phyloP scores from a whole-genome alignment of 2,329 filamentous ascomycete species.

The Fusarium begoniae region DNA sequence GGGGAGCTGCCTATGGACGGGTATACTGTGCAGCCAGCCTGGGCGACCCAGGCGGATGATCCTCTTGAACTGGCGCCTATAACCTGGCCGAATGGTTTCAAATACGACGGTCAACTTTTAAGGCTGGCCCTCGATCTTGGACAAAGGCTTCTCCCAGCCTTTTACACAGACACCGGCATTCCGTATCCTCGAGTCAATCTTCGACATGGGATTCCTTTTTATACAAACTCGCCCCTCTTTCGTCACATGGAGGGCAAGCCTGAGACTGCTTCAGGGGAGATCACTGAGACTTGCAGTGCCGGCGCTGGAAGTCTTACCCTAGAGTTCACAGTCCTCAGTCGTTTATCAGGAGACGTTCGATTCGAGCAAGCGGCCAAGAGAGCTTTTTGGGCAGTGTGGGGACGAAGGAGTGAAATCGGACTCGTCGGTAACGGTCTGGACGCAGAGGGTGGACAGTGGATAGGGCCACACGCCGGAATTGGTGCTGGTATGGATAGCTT shows the following conservation, averaged over 20 bases:
- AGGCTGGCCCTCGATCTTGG: slow-evolving; percentile 89
- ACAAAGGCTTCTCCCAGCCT: slow-evolving; percentile 86
- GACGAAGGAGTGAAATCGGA: slow-evolving; percentile 82
- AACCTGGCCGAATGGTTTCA: slow-evolving; percentile 78
- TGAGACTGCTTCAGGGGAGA: slow-evolving; percentile 64
- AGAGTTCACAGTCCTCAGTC: slow-evolving; percentile 90
- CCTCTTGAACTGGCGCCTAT: slow-evolving; percentile 65
- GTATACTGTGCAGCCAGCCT: slow-evolving; percentile 66
- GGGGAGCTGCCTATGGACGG: slow-evolving; percentile 88
- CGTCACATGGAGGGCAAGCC: slow-evolving; percentile 52
- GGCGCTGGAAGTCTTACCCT: slow-evolving; percentile 95
- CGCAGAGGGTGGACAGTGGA: slow-evolving; percentile 90
- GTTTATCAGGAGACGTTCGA: slow-evolving; percentile 84
- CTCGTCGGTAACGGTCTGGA: slow-evolving; percentile 93
- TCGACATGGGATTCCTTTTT: slow-evolving; percentile 90
- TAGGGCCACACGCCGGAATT: slow-evolving; percentile 88
- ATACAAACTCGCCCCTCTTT: slow-evolving; percentile 84
- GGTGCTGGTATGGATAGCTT: slow-evolving; percentile 98
- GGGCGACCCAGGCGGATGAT: slow-evolving; percentile 45
- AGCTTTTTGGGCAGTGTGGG: slow-evolving; percentile 98
- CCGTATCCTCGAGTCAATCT: slow-evolving; percentile 96
- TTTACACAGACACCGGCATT: slow-evolving; percentile 89
- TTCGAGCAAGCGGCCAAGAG: slow-evolving; percentile 91
- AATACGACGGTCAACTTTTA: slow-evolving; percentile 89
- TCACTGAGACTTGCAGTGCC: slow-evolving; percentile 96